Conservation (phyloP, 2,329 filamentous ascomycete species). For the Neopestalotiopsis clavispora region DNA sequence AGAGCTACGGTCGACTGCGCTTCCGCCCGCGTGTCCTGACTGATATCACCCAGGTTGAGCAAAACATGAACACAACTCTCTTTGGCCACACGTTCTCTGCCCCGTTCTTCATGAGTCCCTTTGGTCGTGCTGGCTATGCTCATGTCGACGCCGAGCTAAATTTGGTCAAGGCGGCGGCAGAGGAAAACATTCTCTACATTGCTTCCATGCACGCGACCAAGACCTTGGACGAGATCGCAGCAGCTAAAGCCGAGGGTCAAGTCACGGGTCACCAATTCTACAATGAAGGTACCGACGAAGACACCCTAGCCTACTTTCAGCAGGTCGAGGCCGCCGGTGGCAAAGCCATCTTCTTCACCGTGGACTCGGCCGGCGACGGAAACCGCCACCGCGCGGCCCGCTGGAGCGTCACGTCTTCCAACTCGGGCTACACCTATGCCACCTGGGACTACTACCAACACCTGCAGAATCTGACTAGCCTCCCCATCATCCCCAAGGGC, state of each 20-base stretch:
- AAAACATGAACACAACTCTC: constrained; percentile 53
- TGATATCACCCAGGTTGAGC: constrained; percentile 52
- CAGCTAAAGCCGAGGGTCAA: constrained; percentile 34
- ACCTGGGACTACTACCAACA: constrained; percentile 35
- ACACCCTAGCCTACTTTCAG: constrained; percentile 18
- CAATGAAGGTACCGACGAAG: constrained; percentile 25
- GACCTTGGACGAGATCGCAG: constrained; percentile 43
- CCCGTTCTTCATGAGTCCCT: constrained; percentile 59
- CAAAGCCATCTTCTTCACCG: constrained; percentile 26
- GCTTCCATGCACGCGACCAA: constrained; percentile 39
- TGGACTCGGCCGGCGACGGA: constrained; percentile 23
- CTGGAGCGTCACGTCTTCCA: constrained; percentile 16
- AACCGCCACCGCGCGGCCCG: constrained; percentile 20
- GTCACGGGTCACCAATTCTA: constrained; percentile 32
- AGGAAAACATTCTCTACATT: constrained; percentile 56
- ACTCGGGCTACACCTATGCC: constrained; percentile 3
- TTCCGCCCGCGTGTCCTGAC: constrained; percentile 53
- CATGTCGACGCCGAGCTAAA: constrained; percentile 53
- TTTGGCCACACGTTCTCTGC: constrained; percentile 57
- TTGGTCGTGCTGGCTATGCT: constrained; percentile 48
- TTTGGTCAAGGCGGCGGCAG: constrained; percentile 52
- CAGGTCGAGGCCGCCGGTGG: constrained; percentile 22
- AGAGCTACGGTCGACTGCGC: constrained; percentile 54
- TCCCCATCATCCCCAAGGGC: constrained; percentile 38
- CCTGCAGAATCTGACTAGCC: constrained; percentile 25